Evolutionary conservation across 108 stramenopile genomes (phyloP).

Genomic region (Discostella stelligeroides): DNA sequence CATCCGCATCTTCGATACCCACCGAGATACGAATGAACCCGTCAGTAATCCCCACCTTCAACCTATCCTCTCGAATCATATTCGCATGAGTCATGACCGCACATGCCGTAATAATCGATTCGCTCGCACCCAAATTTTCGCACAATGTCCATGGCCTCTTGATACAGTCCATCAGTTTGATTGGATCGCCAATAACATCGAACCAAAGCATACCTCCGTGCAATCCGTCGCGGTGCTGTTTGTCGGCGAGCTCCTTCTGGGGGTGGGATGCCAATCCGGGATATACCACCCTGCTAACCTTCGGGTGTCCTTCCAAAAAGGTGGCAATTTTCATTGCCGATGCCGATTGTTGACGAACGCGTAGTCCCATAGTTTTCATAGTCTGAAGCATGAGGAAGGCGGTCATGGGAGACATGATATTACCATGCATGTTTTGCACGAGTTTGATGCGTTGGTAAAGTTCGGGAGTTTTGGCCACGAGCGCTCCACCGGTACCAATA

Average conservation of each 20-base stretch:
- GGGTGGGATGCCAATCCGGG: slow-evolving; percentile 81
- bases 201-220: slow-evolving; percentile 90
- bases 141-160: slow-evolving; percentile 84
- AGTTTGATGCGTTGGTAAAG: slow-evolving; percentile 74
- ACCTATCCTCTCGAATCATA: slow-evolving; percentile 72
- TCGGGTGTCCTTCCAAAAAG: slow-evolving; percentile 80
- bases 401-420: slow-evolving; percentile 83
- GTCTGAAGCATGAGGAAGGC: slow-evolving; percentile 82
- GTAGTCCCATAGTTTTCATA: slow-evolving; percentile 85
- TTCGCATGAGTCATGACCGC: slow-evolving; percentile 90
- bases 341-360: slow-evolving; percentile 64
- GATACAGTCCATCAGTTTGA: slow-evolving; percentile 77
- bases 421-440: slow-evolving; percentile 84
- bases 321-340: slow-evolving; percentile 81
- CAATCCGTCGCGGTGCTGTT: slow-evolving; percentile 70
- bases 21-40: slow-evolving; percentile 85
- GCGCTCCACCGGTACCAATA: slow-evolving; percentile 80
- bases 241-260: slow-evolving; percentile 82
- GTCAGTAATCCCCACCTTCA: slow-evolving; percentile 86
- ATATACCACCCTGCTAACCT: slow-evolving; percentile 73
- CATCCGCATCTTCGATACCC: slow-evolving; percentile 79
- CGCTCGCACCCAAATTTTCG: slow-evolving; percentile 82
- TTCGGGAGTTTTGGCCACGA: slow-evolving; percentile 67
- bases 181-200: slow-evolving; percentile 80
- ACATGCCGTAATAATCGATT: slow-evolving; percentile 82